Evolutionary conservation across 495 filamentous ascomycete species (phyloP).

Genomic region (Elaphomyces granulatus): DNA sequence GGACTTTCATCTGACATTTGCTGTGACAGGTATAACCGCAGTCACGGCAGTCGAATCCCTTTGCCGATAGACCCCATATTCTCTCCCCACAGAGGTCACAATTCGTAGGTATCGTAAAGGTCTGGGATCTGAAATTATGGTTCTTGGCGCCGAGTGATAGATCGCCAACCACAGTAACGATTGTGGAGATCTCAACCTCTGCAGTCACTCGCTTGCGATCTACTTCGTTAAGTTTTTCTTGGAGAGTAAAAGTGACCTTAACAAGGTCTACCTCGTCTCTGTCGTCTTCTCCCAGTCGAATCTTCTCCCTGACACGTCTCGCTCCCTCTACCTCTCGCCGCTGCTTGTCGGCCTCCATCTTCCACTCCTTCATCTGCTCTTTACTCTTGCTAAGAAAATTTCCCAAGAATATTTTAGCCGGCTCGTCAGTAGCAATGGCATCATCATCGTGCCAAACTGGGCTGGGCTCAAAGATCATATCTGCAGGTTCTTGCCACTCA

Average conservation of each 20-base stretch:
- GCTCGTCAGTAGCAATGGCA: slow-evolving; percentile 64
- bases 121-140: slow-evolving; percentile 93
- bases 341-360: slow-evolving; percentile 71
- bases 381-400: slow-evolving; percentile 90
- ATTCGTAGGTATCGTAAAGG: slow-evolving; percentile 97
- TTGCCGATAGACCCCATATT: slow-evolving; percentile 91
- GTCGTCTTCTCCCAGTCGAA: slow-evolving; percentile 71
- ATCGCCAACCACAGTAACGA: slow-evolving; percentile 76
- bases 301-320: slow-evolving; percentile 52
- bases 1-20: slow-evolving; percentile 98
- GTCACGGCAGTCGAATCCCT: slow-evolving; percentile 88
- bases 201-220: slow-evolving; percentile 74
- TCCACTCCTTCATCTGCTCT: slow-evolving; percentile 57
- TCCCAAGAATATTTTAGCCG: slow-evolving; percentile 75
- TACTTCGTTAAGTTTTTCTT: slow-evolving; percentile 75
- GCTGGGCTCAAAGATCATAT: slow-evolving; percentile 84
- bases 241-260: slow-evolving; percentile 55
- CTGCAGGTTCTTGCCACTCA: slow-evolving; percentile 62
- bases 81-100: slow-evolving; percentile 93
- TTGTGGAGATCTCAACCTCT: slow-evolving; percentile 82
- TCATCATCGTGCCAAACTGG: slow-evolving; percentile 95
- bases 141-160: slow-evolving; percentile 80
- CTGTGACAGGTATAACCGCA: slow-evolving; percentile 97
- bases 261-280: slow-evolving; percentile 72
- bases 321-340: slow-evolving; percentile 63